phyloP scores from a whole-genome alignment of 164 flowering plant species.

The Vitis amurensis region DNA sequence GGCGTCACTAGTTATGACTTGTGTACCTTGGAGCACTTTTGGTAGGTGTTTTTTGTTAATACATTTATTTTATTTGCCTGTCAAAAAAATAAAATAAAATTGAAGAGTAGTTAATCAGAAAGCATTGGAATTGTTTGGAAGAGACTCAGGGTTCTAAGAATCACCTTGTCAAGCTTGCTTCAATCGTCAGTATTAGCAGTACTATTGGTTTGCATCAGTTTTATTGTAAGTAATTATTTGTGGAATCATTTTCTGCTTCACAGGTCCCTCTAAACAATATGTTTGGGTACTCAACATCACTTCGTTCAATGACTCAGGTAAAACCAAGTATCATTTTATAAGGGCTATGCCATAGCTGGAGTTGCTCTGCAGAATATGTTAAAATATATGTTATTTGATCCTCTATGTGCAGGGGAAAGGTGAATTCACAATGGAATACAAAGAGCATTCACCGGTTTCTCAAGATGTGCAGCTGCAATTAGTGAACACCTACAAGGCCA shows the following conservation, averaged over 20 bases:
- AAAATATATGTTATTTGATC: not conserved
- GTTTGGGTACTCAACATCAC: conserved; percentile 97
- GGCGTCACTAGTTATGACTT: too few species aligned
- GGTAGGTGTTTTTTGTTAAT: too few species aligned
- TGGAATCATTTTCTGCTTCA: conserved; percentile 12
- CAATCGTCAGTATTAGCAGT: too few species aligned
- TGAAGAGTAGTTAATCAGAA: too few species aligned
- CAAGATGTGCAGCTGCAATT: conserved; percentile 86
- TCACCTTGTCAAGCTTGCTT: too few species aligned
- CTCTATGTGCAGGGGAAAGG: conserved; percentile 81
- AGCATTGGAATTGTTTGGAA: too few species aligned
- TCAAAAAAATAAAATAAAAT: too few species aligned
- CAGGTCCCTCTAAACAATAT: conserved; percentile 98
- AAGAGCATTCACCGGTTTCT: conserved; percentile 80
- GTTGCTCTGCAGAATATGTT: not conserved
- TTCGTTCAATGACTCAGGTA: conserved; percentile 99
- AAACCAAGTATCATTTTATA: not conserved
- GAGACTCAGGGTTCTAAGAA: too few species aligned
- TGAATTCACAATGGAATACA: conserved; percentile 98
- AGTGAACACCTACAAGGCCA: conserved; percentile 66
- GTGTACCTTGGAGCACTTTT: too few species aligned
- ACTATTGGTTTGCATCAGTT: too few species aligned
- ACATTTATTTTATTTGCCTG: too few species aligned
- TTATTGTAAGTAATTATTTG: not conserved
- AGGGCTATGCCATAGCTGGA: too few species aligned